Evolutionary conservation across 2,329 filamentous ascomycete species (phyloP).

Genomic region (Corinectria fuckeliana): DNA sequence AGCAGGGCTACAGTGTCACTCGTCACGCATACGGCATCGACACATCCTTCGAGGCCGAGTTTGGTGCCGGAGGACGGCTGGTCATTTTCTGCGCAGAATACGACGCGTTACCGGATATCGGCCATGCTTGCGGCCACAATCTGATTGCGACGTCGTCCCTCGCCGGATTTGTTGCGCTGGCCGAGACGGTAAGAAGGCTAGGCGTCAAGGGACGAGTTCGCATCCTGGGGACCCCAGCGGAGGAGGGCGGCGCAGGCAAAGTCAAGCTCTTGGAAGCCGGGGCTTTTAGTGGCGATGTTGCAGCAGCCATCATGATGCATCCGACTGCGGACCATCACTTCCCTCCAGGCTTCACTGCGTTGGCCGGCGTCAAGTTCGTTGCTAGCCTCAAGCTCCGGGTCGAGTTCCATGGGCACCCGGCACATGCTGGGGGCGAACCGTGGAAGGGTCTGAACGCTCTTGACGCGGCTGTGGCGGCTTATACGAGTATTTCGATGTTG

Average conservation of each 20-base stretch:
- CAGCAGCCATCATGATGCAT: constrained; percentile 42
- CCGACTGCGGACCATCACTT: constrained; percentile 19
- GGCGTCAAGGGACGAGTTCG: constrained; percentile 44
- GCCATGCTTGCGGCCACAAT: constrained; percentile 55
- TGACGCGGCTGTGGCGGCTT: constrained; percentile 46
- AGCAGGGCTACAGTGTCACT: constrained; percentile 53
- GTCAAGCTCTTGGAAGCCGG: constrained; percentile 38
- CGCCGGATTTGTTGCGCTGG: constrained; percentile 48
- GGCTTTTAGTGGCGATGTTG: constrained; percentile 36
- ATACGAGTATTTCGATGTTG: constrained; percentile 45
- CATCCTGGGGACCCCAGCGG: constrained; percentile 51
- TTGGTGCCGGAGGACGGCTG: constrained; percentile 50
- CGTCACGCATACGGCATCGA: constrained; percentile 57
- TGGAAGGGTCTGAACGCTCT: constrained; percentile 49
- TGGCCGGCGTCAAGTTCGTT: constrained; percentile 41
- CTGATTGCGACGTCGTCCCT: constrained; percentile 51
- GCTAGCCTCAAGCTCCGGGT: constrained; percentile 42
- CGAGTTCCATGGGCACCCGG: constrained; percentile 43
- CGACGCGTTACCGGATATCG: constrained; percentile 55
- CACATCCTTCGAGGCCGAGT: constrained; percentile 57
- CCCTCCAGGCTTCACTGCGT: neutral
- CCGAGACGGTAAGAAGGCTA: constrained; percentile 41
- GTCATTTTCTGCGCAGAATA: constrained; percentile 55
- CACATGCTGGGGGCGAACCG: constrained; percentile 46
- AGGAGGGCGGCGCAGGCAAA: constrained; percentile 53